Evolutionary conservation across 2,329 filamentous ascomycete species (phyloP), one percentile per base, ranked within the genome.

Genomic region (Penicillium decumbens): DNA sequence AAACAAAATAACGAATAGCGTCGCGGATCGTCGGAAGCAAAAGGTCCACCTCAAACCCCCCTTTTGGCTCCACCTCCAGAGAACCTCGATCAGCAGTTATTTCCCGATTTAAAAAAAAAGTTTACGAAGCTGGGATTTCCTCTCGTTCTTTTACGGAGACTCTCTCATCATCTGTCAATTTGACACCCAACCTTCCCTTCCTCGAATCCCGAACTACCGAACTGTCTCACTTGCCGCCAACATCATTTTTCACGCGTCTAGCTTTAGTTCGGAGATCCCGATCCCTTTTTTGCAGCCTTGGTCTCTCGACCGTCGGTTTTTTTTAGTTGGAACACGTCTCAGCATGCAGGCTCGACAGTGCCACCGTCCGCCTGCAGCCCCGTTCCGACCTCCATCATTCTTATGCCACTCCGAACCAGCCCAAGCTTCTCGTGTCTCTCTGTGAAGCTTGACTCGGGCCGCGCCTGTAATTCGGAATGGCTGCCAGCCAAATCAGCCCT

Each of bases 271-370:
- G 23, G 24, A 27, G 12, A 25, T 12, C 3, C 38, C 13, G 10
- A n/a, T 30, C 39, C 23, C 47, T 39, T 39, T 25, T 47, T 41
- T 40, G 35, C 41, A 27, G 35, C 32, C 10, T 15, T 41, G 40
- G 32, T 27, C 35, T 28, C 29, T 51, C 38, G 38, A 44, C 12
- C 67, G 8, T 30, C 37, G 40, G 23, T 46, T 62, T 47, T 46
- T 43, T 47, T 47, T 41, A 45, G 55, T 50, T 51, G 53, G 51
- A 62, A 52, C 60, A 57, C 60, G 58, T 60, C 64, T 61, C 66
- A 69, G 66, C 65, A 69, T 69, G 66, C 65, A 62, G 60, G 51
- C 55, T 67, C 60, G 59, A 62, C 64, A 64, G 56, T 59, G 55
- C 53, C 55, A 62, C 50, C 59, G 58, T 56, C 49, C 55, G 49